Conservation (phyloP, 2,329 filamentous ascomycete genomes). For the Ciborinia camelliae region DNA sequence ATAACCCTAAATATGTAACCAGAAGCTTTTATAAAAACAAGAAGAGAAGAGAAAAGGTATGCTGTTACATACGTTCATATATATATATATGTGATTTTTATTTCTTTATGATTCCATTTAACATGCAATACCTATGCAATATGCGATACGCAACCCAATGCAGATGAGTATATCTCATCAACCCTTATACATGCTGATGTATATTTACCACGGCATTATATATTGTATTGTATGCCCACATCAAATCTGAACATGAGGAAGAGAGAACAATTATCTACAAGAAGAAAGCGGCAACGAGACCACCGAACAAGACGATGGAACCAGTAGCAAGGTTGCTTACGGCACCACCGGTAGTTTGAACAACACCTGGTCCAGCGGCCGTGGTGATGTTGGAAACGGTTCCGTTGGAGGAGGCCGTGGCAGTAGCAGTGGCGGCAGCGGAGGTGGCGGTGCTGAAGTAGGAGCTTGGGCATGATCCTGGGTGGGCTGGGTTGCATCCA, state of each 20-base stretch:
- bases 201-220: neutral
- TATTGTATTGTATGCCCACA: too few species aligned
- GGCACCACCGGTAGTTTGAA: neutral
- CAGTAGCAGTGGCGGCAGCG: neutral
- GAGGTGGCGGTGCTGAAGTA: constrained; percentile 9
- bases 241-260: neutral
- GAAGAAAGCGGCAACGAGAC: constrained; percentile 1
- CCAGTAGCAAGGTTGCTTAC: constrained; percentile 4
- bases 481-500: neutral
- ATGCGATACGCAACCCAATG: neutral
- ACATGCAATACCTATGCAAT: too few species aligned
- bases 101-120: neutral
- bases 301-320: constrained; percentile 1
- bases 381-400: neutral
- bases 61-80: too few species aligned
- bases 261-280: constrained; percentile 16
- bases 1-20: neutral
- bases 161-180: neutral
- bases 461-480: constrained; percentile 6
- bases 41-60: too few species aligned
- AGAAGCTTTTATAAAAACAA: too few species aligned
- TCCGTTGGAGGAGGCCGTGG: neutral
- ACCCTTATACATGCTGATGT: neutral
- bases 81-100: constrained; percentile 4
- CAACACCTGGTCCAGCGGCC: neutral